These are phyloP conservation scores for Chrysanthemum lavandulifolium DNA, from an alignment of 129 eudicot species.

Conservation along the genomic window DNA sequence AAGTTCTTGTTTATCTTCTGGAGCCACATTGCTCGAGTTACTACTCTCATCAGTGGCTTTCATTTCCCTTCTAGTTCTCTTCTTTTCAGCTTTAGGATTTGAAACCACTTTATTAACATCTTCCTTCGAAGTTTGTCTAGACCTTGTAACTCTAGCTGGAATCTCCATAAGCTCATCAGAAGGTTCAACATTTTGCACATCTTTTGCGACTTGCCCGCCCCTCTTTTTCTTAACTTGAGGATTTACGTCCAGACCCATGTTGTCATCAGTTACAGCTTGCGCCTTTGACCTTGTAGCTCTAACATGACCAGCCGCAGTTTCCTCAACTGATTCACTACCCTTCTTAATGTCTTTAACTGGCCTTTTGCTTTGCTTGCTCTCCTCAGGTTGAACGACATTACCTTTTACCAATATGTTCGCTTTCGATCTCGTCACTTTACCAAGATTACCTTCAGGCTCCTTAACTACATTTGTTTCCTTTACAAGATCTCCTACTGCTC, in stretches of 20 bases:
- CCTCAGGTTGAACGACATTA: conserved; percentile 14
- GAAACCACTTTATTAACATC: not conserved
- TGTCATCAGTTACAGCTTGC: conserved; percentile 20
- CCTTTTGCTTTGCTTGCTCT: conserved; percentile 15
- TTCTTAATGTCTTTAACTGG: conserved; percentile 18
- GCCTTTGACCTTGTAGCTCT: conserved; percentile 50
- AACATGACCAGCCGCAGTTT: conserved; percentile 25
- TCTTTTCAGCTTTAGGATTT: conserved; percentile 27
- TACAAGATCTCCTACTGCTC: conserved; percentile 19
- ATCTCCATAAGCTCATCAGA: conserved; percentile 22
- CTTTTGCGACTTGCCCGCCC: conserved; percentile 23
- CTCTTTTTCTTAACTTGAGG: conserved; percentile 31
- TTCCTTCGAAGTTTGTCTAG: conserved; percentile 28
- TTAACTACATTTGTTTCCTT: conserved; percentile 14
- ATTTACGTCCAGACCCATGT: conserved; percentile 1
- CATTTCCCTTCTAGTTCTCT: conserved; percentile 35
- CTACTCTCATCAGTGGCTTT: conserved; percentile 19
- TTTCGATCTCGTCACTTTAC: conserved; percentile 29
- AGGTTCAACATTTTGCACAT: conserved; percentile 22
- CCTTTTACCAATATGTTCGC: conserved; percentile 12
- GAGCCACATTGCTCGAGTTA: conserved; percentile 12
- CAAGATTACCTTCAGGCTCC: conserved; percentile 23
- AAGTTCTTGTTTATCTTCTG: conserved; percentile 21
- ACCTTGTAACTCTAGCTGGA: conserved; percentile 47
- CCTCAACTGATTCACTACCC: conserved; percentile 18